phyloP scores from a whole-genome alignment of 192 early-diverging fungal genomes.

The Entomortierella lignicola region DNA sequence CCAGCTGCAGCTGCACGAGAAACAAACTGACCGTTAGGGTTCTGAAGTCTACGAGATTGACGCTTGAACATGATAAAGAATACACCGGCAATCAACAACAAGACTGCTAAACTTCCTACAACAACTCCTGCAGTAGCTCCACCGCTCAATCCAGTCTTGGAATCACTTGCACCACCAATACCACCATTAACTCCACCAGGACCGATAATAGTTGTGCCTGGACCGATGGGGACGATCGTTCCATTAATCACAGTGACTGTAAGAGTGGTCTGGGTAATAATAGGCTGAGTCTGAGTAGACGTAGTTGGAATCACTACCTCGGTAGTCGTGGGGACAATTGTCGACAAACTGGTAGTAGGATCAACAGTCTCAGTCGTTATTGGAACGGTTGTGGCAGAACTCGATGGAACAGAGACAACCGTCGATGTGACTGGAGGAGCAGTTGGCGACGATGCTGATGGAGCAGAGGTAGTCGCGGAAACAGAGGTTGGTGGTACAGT shows the following conservation, averaged over 20 bases:
- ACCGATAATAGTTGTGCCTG: not conserved
- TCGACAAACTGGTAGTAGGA: constrained; percentile 6
- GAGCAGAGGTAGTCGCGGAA: constrained; percentile 12
- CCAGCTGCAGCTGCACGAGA: constrained; percentile 39
- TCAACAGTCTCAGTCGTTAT: constrained; percentile 10
- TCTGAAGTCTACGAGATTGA: constrained; percentile 45
- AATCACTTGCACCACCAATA: not conserved
- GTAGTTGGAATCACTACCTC: constrained; percentile 14
- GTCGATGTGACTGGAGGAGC: not conserved
- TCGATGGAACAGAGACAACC: not conserved
- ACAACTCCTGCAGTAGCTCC: constrained; percentile 36
- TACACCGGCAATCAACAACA: constrained; percentile 37
- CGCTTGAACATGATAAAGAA: constrained; percentile 50
- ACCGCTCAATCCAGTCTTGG: constrained; percentile 27
- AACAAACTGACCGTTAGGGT: constrained; percentile 42
- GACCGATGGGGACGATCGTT: constrained; percentile 15
- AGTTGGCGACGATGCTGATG: not conserved
- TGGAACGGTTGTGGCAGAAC: not conserved
- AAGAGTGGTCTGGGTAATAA: constrained; percentile 23
- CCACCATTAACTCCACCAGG: constrained; percentile 10
- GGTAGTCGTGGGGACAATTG: constrained; percentile 10
- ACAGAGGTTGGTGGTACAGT: constrained; percentile 2
- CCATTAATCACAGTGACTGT: constrained; percentile 33
- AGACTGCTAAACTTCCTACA: constrained; percentile 25
- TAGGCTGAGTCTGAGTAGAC: constrained; percentile 1